Evolutionary conservation across 2,329 filamentous ascomycete genomes (phyloP).

Genomic region (Fusarium luffae): DNA sequence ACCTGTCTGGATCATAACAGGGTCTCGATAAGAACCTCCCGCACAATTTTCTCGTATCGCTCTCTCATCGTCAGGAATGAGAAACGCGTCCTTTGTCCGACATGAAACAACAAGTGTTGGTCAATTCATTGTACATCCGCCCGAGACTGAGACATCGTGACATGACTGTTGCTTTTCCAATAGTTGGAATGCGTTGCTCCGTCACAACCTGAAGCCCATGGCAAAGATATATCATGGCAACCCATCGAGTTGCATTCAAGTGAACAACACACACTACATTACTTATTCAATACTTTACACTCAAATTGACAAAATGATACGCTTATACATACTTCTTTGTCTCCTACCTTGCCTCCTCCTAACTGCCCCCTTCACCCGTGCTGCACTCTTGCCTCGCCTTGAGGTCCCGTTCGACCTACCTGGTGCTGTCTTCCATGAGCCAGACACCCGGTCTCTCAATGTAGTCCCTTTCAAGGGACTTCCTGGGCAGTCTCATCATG

Average conservation of each 20-base stretch:
- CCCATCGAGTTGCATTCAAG: background rate
- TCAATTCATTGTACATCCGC: constrained; percentile 11
- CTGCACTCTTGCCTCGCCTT: constrained; percentile 20
- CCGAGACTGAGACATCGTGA: constrained; percentile 38
- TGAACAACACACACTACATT: constrained; percentile 6
- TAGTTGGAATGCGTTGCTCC: constrained; percentile 52
- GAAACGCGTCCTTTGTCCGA: background rate
- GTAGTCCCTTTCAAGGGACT: constrained; percentile 22
- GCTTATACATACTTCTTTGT: constrained; percentile 35
- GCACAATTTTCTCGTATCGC: background rate
- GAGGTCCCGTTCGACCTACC: constrained; percentile 17
- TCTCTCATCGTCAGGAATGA: constrained; percentile 32
- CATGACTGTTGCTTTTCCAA: constrained; percentile 34
- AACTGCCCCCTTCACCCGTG: constrained; percentile 13
- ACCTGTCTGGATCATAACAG: background rate
- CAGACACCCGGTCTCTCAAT: constrained; percentile 13
- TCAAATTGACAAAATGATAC: constrained; percentile 39
- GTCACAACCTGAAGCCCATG: constrained; percentile 33
- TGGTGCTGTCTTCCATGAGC: constrained; percentile 13
- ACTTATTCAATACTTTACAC: constrained; percentile 3
- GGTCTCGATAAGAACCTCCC: background rate
- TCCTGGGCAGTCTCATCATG: constrained; percentile 11
- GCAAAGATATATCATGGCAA: constrained; percentile 37
- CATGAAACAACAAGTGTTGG: constrained; percentile 34
- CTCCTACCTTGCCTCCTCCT: constrained; percentile 28